Percentiles rank a stretch among this genome's conserved stretches.
phyloP scores from a whole-genome alignment of 176 grass and related monocot species.

The Oryza glaberrima region DNA sequence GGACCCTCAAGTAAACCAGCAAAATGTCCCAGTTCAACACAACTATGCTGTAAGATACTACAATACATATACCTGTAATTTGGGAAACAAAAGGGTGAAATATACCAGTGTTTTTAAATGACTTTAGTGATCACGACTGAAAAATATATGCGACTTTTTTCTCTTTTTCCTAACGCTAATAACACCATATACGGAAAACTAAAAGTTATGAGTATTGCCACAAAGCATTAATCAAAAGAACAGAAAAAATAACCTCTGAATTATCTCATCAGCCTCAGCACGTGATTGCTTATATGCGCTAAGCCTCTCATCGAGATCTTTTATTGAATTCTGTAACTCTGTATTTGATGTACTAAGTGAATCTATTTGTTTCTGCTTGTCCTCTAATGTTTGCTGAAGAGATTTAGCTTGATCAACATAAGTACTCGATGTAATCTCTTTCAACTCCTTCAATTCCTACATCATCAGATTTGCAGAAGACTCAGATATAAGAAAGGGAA shows the following conservation, averaged over 20 bases:
- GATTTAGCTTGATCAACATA: constrained; percentile 78
- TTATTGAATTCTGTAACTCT: constrained; percentile 64
- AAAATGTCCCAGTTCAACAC: background rate
- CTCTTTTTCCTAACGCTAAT: background rate
- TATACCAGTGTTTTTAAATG: background rate
- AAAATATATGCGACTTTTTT: background rate
- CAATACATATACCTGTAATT: background rate
- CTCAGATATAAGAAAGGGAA: constrained; percentile 5
- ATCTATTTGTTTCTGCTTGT: constrained; percentile 75
- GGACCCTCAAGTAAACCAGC: constrained; percentile 1
- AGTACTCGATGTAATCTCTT: constrained; percentile 63
- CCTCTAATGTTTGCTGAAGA: constrained; percentile 62
- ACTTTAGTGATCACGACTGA: background rate
- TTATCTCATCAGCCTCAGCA: constrained; percentile 85
- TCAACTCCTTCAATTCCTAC: constrained; percentile 85
- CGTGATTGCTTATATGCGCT: constrained; percentile 83
- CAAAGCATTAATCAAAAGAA: background rate
- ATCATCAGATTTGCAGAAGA: constrained; percentile 52
- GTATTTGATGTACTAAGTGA: constrained; percentile 56
- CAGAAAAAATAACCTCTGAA: constrained; percentile 63
- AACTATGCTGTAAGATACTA: background rate
- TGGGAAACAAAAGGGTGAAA: background rate
- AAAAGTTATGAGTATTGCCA: constrained; percentile 17
- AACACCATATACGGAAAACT: background rate
- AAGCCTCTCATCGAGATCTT: constrained; percentile 92